These are phyloP conservation scores for Arthrobotrys iridis DNA, from an alignment of 2,329 filamentous ascomycete genomes.

Conservation along the genomic window DNA sequence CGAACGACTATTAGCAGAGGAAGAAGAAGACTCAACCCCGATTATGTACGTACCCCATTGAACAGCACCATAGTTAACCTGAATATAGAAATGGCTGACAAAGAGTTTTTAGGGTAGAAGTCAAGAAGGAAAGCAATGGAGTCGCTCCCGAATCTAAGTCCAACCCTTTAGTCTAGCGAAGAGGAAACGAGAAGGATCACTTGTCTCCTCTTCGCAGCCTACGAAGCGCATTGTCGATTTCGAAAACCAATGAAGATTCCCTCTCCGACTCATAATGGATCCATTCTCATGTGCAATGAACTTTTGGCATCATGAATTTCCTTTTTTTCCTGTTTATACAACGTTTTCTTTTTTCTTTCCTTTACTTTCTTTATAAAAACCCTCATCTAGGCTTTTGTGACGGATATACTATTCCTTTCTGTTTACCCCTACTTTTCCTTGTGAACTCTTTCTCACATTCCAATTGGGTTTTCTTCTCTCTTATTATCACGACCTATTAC, in stretches of 20 bases:
- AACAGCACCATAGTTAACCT: background rate
- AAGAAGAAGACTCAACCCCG: conserved; percentile 60
- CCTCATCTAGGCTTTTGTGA: background rate
- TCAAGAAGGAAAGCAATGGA: conserved; percentile 54
- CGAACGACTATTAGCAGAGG: conserved; percentile 87
- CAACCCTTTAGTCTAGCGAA: conserved; percentile 54
- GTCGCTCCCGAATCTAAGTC: conserved; percentile 52
- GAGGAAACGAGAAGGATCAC: conserved; percentile 54
- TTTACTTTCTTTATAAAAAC: background rate
- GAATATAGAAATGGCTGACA: background rate
- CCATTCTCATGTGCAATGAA: background rate
- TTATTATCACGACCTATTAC: conserved; percentile 4
- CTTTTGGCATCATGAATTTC: background rate
- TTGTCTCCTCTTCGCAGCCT: conserved; percentile 53
- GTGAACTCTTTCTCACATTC: background rate
- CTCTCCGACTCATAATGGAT: background rate
- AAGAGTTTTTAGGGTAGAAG: conserved; percentile 33
- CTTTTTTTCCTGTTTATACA: background rate
- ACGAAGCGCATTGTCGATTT: conserved; percentile 48
- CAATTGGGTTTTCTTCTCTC: background rate
- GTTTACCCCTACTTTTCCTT: conserved; percentile 8
- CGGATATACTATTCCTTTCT: background rate
- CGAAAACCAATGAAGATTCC: conserved; percentile 48
- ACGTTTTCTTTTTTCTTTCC: background rate
- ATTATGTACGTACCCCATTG: conserved; percentile 31